These are phyloP conservation scores for Hyaloperonospora brassicae DNA, from an alignment of 352 stramenopile genomes.

Conservation along the genomic window DNA sequence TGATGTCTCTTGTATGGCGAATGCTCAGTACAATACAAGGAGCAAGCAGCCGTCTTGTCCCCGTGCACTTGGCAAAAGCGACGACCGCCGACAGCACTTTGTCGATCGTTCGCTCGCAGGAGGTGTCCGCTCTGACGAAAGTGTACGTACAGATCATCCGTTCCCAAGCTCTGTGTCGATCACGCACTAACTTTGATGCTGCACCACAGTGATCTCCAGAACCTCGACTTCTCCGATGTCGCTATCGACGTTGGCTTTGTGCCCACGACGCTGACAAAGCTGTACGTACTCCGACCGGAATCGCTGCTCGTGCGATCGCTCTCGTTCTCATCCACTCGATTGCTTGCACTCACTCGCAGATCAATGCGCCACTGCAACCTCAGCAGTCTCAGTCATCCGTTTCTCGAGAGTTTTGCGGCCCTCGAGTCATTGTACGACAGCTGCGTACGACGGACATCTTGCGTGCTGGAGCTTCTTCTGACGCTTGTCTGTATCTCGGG, in stretches of 20 bases:
- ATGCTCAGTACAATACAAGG: conserved; percentile 24
- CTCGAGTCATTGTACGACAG: conserved; percentile 23
- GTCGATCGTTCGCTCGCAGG: conserved; percentile 20
- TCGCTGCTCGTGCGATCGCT: background rate
- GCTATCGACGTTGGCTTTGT: conserved; percentile 22
- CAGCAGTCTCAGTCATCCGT: conserved; percentile 20
- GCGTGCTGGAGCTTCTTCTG: background rate
- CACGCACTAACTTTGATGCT: conserved; percentile 1
- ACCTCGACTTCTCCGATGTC: conserved; percentile 27
- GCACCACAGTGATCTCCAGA: conserved; percentile 23
- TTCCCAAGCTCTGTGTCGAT: background rate
- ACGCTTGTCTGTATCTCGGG: background rate
- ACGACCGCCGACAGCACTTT: conserved; percentile 15
- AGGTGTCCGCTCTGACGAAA: conserved; percentile 15
- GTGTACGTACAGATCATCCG: conserved; percentile 16
- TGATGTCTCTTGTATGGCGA: background rate
- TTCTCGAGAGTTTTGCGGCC: conserved; percentile 27
- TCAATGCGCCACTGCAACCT: conserved; percentile 27
- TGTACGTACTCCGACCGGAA: conserved; percentile 16
- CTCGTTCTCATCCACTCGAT: background rate
- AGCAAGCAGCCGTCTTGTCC: conserved; percentile 11
- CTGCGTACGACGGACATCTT: background rate
- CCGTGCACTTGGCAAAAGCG: conserved; percentile 19
- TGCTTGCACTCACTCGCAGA: conserved; percentile 9
- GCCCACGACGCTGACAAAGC: conserved; percentile 22